Evolutionary conservation across 208 protist species (phyloP), one percentile per base, ranked within the genome.

Genomic region (Acanthamoeba sp.): DNA sequence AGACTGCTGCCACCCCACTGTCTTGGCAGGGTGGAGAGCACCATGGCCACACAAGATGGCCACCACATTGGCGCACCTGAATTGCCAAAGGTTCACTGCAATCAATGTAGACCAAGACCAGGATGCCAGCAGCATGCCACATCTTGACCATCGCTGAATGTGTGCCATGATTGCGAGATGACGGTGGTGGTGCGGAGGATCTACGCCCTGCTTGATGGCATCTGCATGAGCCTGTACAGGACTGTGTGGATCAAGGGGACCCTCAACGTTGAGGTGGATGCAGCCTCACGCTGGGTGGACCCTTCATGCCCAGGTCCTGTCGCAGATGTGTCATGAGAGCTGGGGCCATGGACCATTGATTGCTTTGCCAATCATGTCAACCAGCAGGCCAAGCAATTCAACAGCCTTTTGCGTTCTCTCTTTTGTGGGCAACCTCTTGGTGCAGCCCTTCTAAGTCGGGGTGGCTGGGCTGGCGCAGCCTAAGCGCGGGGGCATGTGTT

Each of bases 381-480:
- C 18, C 1, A 1, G 0, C 32, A 80, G 38, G 71, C 38, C 36
- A 0, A 6, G 0, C 38, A 38, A 0, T 80, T 80, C 71, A 80
- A 80, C 71, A 80, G 71, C 71, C 71, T 50, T 3, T 80, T 80
- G 29, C 71, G 0, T 80, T 80, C 71, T 80, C 71, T 0, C 6
- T 32, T 1, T 24, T 12, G 5, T 80, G 71, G 71, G 38, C 0
- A 80, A 80, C 10, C 38, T 80, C 12, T 18, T 80, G 71, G 71
- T 80, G 1, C 71, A 6, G 0, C 71, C 71, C 4, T 80, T 80
- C 71, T 80, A 48, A 34, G 36, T 80, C 0, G 9, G 9, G 38
- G 71, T 12, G 1, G 12, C 50, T 0, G 71, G 71, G 29, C 0
- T 80, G 2, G 0, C 0, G 48, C 4, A 10, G 1, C 16, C 0